These are phyloP conservation scores for Narthecium ossifragum DNA, from an alignment of 106 monocot species.

Conservation along the genomic window DNA sequence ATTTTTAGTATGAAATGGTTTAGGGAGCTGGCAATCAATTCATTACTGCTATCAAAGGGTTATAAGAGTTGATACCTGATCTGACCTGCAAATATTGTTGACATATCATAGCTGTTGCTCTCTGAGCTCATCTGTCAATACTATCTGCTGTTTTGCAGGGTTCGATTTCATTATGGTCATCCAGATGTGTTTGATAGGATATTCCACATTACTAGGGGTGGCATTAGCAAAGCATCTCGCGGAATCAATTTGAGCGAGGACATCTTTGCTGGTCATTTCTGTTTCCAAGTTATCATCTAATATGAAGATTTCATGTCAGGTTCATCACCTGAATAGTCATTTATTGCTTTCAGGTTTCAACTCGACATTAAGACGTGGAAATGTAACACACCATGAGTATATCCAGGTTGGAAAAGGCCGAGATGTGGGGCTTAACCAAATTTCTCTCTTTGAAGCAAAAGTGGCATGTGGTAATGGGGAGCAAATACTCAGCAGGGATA, in stretches of 20 bases:
- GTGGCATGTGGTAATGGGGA: conserved; percentile 97
- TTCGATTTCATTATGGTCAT: conserved; percentile 98
- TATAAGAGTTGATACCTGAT: no score
- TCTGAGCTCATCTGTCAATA: no score
- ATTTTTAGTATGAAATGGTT: no score
- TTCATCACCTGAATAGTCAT: no score
- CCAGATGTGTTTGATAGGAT: conserved; percentile 98
- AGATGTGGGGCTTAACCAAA: conserved; percentile 98
- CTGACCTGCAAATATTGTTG: no score
- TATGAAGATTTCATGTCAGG: no score
- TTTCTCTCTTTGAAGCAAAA: conserved; percentile 98
- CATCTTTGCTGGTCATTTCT: conserved; percentile 83
- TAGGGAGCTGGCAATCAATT: no score
- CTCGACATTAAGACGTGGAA: conserved; percentile 86
- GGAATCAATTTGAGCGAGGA: conserved; percentile 96
- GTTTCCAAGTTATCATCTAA: neutral
- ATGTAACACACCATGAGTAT: conserved; percentile 98
- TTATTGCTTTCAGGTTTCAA: conserved; percentile 66
- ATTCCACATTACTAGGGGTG: conserved; percentile 97
- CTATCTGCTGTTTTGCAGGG: no score
- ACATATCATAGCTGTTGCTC: no score
- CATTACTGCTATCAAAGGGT: no score
- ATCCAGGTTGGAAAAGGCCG: conserved; percentile 98
- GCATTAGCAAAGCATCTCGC: conserved; percentile 96
- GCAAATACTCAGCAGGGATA: conserved; percentile 89